Base-by-base conservation (phyloP, 2,329 filamentous ascomycete species). In the Penicillium frequentans region DNA sequence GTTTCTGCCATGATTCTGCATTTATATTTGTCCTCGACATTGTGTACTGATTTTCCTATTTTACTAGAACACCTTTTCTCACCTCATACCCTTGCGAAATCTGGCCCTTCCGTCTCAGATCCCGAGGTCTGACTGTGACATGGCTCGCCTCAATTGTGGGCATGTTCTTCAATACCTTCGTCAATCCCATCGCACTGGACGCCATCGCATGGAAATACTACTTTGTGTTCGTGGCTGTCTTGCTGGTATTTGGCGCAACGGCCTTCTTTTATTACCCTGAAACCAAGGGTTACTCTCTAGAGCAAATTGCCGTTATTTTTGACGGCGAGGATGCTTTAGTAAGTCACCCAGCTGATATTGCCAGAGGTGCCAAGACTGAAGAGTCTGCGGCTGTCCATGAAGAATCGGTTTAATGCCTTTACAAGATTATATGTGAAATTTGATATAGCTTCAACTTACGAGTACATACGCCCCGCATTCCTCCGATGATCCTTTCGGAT, bases 191-290 rank as follows among this genome's bases (percentile, higher is more conserved):
- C 35, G 67, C 59, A 19, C 48, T 68, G 13, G 54, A 58, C 3
- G 54, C 58, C 19, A 60, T 67, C 27, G 47, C 52, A 2, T 68
- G 64, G 66, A 64, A 63, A 53, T 67, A 63, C 47, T 68, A 64
- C 49, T 60, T 62, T 51, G 53, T 64, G 3, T 69, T 58, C 44
- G 53, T 66, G 19, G 55, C 42, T n/a, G 35, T 67, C 8, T 61
- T 67, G 21, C 61, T 70, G 56, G 0, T 82, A 79, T 61, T 50
- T 14, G 13, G 33, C 8, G 14, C 52, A 11, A 54, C 43, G 5
- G 76, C 83, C 44, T 83, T 73, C 70, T 79, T 79, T 64, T 71
- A 74, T 21, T 81, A 83, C 1, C 81, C 81, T 0, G 82, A 84
- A 65, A 85, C 81, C 0, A 83, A 82, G 60, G 69, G 77, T 0